Base-by-base conservation (phyloP, 306 rosid genomes). In the Corylus americana region DNA sequence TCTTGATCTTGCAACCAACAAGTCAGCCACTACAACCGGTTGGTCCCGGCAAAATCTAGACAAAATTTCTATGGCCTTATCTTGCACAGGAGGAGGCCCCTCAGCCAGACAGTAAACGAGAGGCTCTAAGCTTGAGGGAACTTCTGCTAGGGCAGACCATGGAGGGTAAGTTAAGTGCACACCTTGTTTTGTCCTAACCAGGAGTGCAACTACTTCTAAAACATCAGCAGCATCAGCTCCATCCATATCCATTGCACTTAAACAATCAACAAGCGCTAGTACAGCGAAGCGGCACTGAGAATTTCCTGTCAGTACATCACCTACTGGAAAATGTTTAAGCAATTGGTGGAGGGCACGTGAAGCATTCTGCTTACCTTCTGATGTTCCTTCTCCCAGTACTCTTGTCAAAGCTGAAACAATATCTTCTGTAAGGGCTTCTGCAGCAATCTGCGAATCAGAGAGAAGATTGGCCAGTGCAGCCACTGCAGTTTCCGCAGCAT, bases 391-490 rank as follows among this genome's bases (percentile, higher is more conserved):
- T 64, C 86, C 91, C 74, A 95, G 85, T 77, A 95, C 92, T 87
- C 87, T 90, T 45, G 89, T 87, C 84, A 95, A 80, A 85, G 98
- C 92, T 68, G 92, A 91, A 85, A 95, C 96, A 78, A 91, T 84
- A 79, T 92, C 98, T 85, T 89, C 94, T 27, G 83, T 85, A 73
- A 92, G 85, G 67, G 94, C 94, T 87, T 90, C 96, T 14, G 89
- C 88, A 64, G 97, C 98, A 83, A 95, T 89, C 77, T 74, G 88
- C 63, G 92, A 84, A 88, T 92, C 90, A 67, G 93, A 91, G 64
- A 92, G 91, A 92, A 95, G 92, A 84, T 95, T 95, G 83, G 98
- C 98, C 77, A 92, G 87, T 49, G 98, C 97, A 84, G 94, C 92
- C 80, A 95, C 90, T 73, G 98, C 98, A 78, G 94, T 91, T 90